These are phyloP conservation scores for Argentina anserina DNA, from an alignment of 306 rosid species.

Conservation along the genomic window DNA sequence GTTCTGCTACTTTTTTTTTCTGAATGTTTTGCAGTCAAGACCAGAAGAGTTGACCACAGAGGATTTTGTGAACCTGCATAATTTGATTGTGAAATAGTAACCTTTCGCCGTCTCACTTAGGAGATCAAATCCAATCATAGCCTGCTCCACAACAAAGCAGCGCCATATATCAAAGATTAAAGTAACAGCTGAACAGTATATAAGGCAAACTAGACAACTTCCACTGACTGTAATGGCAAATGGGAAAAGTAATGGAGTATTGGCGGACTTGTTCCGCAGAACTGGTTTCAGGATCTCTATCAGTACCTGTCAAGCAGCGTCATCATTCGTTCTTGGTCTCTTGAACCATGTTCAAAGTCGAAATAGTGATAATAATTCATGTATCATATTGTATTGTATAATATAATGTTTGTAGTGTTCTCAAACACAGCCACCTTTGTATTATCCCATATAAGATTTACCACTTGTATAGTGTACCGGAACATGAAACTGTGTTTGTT, in stretches of 20 bases:
- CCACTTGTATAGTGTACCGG: not conserved
- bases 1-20: conserved; percentile 8
- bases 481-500: not conserved
- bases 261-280: not conserved
- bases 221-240: not conserved
- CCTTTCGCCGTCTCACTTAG: conserved; percentile 9
- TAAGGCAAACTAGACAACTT: not conserved
- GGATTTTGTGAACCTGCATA: conserved; percentile 71
- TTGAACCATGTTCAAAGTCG: not conserved
- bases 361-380: no score
- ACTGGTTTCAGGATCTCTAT: not conserved
- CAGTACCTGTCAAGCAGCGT: not conserved
- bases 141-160: not conserved
- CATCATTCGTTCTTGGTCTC: not conserved
- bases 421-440: not conserved
- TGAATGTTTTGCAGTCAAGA: conserved; percentile 50
- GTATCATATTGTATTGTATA: not conserved
- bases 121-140: conserved; percentile 3
- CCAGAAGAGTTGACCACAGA: conserved; percentile 76
- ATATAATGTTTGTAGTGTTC: not conserved
- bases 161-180: not conserved
- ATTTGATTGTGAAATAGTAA: conserved; percentile 47
- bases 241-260: not conserved
- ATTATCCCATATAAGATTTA: not conserved
- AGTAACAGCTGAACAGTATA: not conserved